phyloP scores from a whole-genome alignment of 495 filamentous ascomycete genomes.

The Tuber microsphaerosporum region DNA sequence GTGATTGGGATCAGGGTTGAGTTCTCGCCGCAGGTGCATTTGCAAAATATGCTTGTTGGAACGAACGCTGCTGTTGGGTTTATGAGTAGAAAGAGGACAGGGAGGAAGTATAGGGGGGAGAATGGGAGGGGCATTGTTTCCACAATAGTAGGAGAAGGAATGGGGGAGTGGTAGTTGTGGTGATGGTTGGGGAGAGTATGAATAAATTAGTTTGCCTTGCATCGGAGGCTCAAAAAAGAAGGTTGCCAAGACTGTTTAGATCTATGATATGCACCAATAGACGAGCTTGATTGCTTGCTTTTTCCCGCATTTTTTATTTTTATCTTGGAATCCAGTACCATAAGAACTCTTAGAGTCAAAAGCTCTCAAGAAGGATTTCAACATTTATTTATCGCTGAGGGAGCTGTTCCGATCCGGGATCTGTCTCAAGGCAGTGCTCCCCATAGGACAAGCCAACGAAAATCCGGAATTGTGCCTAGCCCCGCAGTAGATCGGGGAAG shows the following conservation, averaged over 20 bases:
- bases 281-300: constrained; percentile 6
- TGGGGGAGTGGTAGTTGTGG: background rate
- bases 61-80: constrained; percentile 14
- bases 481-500: too few species aligned
- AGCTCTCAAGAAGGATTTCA: too few species aligned
- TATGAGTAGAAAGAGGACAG: constrained; percentile 17
- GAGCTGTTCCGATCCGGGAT: too few species aligned
- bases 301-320: background rate
- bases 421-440: too few species aligned
- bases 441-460: too few species aligned
- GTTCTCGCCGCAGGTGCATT: constrained; percentile 91
- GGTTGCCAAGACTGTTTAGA: constrained; percentile 23
- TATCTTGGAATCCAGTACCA: too few species aligned
- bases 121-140: constrained; percentile 5
- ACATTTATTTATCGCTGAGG: too few species aligned
- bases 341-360: too few species aligned
- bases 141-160: constrained; percentile 2
- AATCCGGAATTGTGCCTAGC: too few species aligned
- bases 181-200: background rate
- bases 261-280: background rate
- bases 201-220: background rate
- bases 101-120: constrained; percentile 2
- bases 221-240: constrained; percentile 14
- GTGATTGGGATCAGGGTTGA: constrained; percentile 74
- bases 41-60: constrained; percentile 78